phyloP scores from a whole-genome alignment of 352 stramenopile genomes.

The Globisporangium irregulare region DNA sequence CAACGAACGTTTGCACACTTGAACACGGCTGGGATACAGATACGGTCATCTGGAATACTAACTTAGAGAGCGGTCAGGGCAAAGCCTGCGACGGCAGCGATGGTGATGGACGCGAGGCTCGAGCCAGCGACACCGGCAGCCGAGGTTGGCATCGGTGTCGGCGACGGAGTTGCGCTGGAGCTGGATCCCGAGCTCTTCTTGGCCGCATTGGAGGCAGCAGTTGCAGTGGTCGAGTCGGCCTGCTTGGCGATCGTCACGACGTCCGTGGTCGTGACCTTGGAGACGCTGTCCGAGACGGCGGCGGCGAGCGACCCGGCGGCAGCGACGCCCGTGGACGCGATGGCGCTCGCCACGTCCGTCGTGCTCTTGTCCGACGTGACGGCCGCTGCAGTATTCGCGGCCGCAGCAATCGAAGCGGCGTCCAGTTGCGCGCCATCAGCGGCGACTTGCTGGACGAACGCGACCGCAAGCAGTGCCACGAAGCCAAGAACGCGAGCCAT shows the following conservation, averaged over 20 bases:
- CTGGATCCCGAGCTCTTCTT: background rate
- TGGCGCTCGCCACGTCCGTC: conserved; percentile 6
- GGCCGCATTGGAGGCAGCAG: background rate
- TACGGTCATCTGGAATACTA: background rate
- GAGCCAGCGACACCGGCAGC: background rate
- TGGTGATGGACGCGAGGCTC: background rate
- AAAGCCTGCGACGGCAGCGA: background rate
- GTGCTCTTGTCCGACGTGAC: conserved; percentile 5
- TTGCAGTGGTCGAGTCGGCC: conserved; percentile 1
- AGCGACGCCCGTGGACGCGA: conserved; percentile 5
- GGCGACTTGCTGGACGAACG: background rate
- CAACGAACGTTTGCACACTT: background rate
- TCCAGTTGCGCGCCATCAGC: conserved; percentile 11
- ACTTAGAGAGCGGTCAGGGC: background rate
- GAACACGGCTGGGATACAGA: background rate
- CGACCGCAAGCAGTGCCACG: conserved; percentile 7
- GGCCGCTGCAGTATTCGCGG: conserved; percentile 15
- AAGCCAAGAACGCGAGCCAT: conserved; percentile 5
- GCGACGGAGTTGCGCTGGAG: background rate
- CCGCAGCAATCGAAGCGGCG: conserved; percentile 12
- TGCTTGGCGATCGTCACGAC: conserved; percentile 15
- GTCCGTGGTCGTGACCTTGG: conserved; percentile 17
- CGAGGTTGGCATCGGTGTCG: conserved; percentile 1
- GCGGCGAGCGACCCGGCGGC: conserved; percentile 12
- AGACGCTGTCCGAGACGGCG: conserved; percentile 21